These are phyloP conservation scores for Onygenales sp. DNA, from an alignment of 2,329 filamentous ascomycete genomes.

Conservation along the genomic window DNA sequence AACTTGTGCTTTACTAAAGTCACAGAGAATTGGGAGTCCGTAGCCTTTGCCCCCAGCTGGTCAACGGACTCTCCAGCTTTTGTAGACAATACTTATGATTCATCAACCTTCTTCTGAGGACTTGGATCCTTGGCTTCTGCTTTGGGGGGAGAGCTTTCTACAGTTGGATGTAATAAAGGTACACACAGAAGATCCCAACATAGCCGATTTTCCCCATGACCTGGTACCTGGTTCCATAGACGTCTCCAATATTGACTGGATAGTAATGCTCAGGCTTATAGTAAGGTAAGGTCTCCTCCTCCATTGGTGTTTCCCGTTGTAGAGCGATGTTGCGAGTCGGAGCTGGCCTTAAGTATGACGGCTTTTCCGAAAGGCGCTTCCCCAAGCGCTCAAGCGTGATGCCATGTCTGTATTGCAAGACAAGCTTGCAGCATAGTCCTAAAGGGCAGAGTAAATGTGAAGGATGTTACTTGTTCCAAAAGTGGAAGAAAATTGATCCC, in stretches of 20 bases:
- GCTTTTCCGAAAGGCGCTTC: neutral
- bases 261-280: constrained; percentile 30
- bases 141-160: neutral
- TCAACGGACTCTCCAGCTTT: neutral
- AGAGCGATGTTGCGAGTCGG: neutral
- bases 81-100: constrained; percentile 1
- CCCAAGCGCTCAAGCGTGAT: constrained; percentile 2
- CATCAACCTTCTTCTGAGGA: constrained; percentile 3
- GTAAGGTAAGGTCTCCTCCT: constrained; percentile 30
- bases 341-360: neutral
- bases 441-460: too few relatives aligned
- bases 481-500: too few relatives aligned
- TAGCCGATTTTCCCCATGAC: constrained; percentile 31
- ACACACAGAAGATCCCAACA: constrained; percentile 27
- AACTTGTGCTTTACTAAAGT: constrained; percentile 26
- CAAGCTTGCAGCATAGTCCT: neutral
- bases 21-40: constrained; percentile 23
- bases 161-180: neutral
- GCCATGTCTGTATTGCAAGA: neutral
- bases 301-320: constrained; percentile 14
- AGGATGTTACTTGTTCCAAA: too few relatives aligned
- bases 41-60: constrained; percentile 10
- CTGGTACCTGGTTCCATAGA: constrained; percentile 29
- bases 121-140: constrained; percentile 4
- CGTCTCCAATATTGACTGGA: constrained; percentile 28